Percentiles rank a stretch among this genome's conserved stretches.
Evolutionary conservation across 768 basidiomycete species (phyloP).

Genomic region (Boletus barrowsii): DNA sequence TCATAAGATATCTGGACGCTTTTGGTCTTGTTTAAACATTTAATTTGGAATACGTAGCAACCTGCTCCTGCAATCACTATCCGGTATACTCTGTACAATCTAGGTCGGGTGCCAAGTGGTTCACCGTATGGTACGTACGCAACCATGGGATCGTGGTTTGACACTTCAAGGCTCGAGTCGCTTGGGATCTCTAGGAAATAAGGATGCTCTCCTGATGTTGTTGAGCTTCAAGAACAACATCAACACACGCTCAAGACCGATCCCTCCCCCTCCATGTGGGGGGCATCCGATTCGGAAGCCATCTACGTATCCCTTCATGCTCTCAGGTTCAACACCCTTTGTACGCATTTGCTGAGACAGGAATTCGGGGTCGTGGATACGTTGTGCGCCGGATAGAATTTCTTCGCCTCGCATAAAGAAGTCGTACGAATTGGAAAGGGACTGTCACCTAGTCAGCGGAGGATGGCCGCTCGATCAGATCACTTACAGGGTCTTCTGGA

Average conservation of each 20-base stretch:
- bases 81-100: slow-evolving; percentile 18
- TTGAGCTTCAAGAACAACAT: slow-evolving; percentile 98
- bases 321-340: slow-evolving; percentile 86
- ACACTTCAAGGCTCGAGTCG: slow-evolving; percentile 74
- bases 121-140: slow-evolving; percentile 1
- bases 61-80: slow-evolving; percentile 15
- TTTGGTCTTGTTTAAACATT: slow-evolving; percentile 14
- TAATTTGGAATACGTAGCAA: slow-evolving; percentile 26
- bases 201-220: slow-evolving; percentile 87
- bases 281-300: slow-evolving; percentile 94
- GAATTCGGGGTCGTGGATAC: slow-evolving; percentile 86
- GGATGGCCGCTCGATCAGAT: neutral
- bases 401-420: slow-evolving; percentile 99
- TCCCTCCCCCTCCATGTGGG: slow-evolving; percentile 96
- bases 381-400: slow-evolving; percentile 96
- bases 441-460: slow-evolving; percentile 39
- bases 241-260: slow-evolving; percentile 91
- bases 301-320: slow-evolving; percentile 91
- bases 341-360: slow-evolving; percentile 81
- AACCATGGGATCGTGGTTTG: neutral
- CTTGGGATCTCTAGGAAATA: slow-evolving; percentile 98
- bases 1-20: slow-evolving; percentile 24
- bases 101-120: slow-evolving; percentile 9
- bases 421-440: slow-evolving; percentile 96
- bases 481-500: slow-evolving; percentile 76